Percentiles rank a stretch among this genome's conserved stretches.
phyloP scores from a whole-genome alignment of 805 yeast genomes.

The Kuraishia capsulata region DNA sequence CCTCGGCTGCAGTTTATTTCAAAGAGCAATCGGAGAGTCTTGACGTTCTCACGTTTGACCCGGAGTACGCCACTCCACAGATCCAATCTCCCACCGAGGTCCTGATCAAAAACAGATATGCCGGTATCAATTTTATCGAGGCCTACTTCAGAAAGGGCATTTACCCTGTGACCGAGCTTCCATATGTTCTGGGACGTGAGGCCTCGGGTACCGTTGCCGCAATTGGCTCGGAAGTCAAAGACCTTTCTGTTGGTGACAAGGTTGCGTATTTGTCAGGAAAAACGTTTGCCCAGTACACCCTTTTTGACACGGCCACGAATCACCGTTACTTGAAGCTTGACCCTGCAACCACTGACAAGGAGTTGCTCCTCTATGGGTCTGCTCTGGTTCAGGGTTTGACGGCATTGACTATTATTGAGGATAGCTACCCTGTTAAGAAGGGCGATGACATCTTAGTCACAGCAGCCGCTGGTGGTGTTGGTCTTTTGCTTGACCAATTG shows the following conservation, averaged over 20 bases:
- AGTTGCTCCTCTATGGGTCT: conserved; percentile 49
- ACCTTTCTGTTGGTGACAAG: conserved; percentile 58
- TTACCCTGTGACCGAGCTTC: conserved; percentile 47
- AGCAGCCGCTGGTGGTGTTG: conserved; percentile 97
- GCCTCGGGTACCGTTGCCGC: conserved; percentile 65
- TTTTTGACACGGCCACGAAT: conserved; percentile 24
- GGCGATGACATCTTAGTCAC: conserved; percentile 71
- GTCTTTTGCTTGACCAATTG: conserved; percentile 62
- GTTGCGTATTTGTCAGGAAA: conserved; percentile 45
- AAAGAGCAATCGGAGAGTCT: neutral
- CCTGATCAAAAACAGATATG: conserved; percentile 61
- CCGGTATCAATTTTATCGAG: conserved; percentile 82
- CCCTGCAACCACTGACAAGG: conserved; percentile 33
- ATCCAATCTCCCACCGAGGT: conserved; percentile 41
- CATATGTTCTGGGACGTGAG: conserved; percentile 61
- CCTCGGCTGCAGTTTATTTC: neutral
- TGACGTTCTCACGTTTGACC: conserved; percentile 46
- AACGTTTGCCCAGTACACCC: conserved; percentile 72
- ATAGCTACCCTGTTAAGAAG: conserved; percentile 55
- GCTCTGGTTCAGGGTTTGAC: conserved; percentile 68
- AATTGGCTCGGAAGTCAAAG: conserved; percentile 47
- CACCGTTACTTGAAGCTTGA: conserved; percentile 40
- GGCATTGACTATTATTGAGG: conserved; percentile 60
- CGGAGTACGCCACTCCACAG: conserved; percentile 48
- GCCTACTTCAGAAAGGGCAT: conserved; percentile 73